Conservation (phyloP, 1,284 basidiomycete species). For the Mycosarcoma mackinlayi region DNA sequence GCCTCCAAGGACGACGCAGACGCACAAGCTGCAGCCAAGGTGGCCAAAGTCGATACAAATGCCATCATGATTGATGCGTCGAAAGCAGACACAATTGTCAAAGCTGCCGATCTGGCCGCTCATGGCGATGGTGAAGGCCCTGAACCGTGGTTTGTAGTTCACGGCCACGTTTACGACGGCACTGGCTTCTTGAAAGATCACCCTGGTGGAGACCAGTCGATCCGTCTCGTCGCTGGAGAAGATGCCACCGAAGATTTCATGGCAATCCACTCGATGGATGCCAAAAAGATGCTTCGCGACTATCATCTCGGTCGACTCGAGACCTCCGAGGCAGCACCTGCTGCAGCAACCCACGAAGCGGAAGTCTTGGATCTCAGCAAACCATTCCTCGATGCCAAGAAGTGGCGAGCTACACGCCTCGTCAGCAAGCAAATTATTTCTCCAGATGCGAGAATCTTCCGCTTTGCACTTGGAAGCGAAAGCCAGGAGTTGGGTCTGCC, state of each 20-base stretch:
- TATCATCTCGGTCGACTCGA: slow-evolving; percentile 64
- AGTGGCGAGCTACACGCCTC: slow-evolving; percentile 73
- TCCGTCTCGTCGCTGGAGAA: slow-evolving; percentile 74
- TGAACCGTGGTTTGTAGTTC: slow-evolving; percentile 76
- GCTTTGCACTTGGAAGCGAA: slow-evolving; percentile 72
- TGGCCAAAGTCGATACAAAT: slow-evolving; percentile 46
- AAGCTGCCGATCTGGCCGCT: slow-evolving; percentile 71
- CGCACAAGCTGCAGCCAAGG: not conserved
- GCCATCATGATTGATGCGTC: slow-evolving; percentile 47
- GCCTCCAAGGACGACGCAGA: not conserved
- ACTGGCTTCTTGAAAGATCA: slow-evolving; percentile 74
- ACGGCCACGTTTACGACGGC: slow-evolving; percentile 73
- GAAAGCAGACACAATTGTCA: slow-evolving; percentile 71
- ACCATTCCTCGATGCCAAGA: slow-evolving; percentile 72
- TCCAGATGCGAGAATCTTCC: slow-evolving; percentile 73
- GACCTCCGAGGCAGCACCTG: not conserved
- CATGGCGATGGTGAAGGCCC: slow-evolving; percentile 69
- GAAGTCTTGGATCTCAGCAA: slow-evolving; percentile 47
- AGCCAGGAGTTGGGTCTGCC: slow-evolving; percentile 74
- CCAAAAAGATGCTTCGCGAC: slow-evolving; percentile 72
- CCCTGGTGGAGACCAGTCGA: slow-evolving; percentile 76
- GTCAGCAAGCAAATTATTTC: slow-evolving; percentile 71
- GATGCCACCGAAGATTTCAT: slow-evolving; percentile 77
- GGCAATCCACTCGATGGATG: slow-evolving; percentile 74
- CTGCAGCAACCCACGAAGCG: slow-evolving; percentile 12